These are phyloP conservation scores for Helichrysum umbraculigerum DNA, from an alignment of 129 eudicot species.

Conservation along the genomic window DNA sequence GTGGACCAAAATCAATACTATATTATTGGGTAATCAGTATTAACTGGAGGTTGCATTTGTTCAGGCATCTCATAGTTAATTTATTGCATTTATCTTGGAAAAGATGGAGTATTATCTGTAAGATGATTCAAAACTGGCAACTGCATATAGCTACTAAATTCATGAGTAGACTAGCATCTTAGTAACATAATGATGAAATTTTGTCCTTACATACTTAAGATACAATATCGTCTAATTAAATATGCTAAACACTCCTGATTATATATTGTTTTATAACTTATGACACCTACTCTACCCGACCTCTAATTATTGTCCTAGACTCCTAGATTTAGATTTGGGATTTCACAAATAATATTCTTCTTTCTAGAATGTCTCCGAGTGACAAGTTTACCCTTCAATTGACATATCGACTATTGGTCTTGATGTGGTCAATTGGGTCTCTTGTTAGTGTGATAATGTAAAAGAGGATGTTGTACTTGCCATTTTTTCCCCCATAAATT, in stretches of 20 bases:
- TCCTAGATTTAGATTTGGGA: slow-evolving; percentile 10
- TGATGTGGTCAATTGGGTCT: no score
- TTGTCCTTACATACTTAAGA: slow-evolving; percentile 9
- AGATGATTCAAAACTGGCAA: neutral
- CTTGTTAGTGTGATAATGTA: no score
- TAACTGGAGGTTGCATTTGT: neutral
- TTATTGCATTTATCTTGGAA: neutral
- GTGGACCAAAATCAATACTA: neutral
- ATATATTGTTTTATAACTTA: slow-evolving; percentile 4
- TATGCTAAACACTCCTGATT: neutral
- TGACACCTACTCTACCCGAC: no score
- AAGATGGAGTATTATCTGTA: neutral
- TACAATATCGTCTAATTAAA: neutral
- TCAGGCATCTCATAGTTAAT: neutral
- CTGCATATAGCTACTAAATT: neutral
- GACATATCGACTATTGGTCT: no score
- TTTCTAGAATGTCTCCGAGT: no score
- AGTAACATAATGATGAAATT: slow-evolving; percentile 8
- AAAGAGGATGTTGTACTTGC: no score
- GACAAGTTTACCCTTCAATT: no score
- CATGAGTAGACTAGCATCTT: slow-evolving; percentile 2
- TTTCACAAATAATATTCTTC: slow-evolving; percentile 3
- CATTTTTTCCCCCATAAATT: no score
- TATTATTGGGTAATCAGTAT: neutral
- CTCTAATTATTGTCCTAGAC: neutral